Conservation (phyloP, 2,329 filamentous ascomycete genomes). For the Incumbomyces lentus region DNA sequence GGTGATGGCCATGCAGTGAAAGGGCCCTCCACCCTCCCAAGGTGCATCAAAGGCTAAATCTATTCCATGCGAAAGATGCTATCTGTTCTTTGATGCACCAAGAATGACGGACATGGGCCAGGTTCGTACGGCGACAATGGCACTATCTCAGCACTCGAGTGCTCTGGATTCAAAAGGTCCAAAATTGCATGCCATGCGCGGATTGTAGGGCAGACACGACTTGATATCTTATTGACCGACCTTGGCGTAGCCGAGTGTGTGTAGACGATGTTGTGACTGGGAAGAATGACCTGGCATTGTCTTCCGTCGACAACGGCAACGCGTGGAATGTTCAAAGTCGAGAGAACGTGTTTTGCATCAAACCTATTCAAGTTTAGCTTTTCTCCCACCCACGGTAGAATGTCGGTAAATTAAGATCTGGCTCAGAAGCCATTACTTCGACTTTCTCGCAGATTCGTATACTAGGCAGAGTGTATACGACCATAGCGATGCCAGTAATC, state of each 20-base stretch:
- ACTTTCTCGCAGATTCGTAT: too few relatives aligned
- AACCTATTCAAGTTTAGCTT: too few relatives aligned
- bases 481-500: too few relatives aligned
- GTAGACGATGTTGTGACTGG: neutral
- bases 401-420: too few relatives aligned
- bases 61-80: constrained; percentile 1
- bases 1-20: neutral
- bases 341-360: neutral
- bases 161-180: too few relatives aligned
- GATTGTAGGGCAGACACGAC: too few relatives aligned
- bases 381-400: too few relatives aligned
- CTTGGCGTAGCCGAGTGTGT: neutral
- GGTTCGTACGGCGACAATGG: too few relatives aligned
- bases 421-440: too few relatives aligned
- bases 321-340: constrained; percentile 1
- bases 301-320: neutral
- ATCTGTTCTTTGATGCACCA: neutral
- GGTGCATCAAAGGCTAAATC: neutral
- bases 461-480: too few relatives aligned
- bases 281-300: neutral
- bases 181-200: neutral
- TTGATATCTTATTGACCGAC: too few relatives aligned
- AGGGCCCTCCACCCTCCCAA: constrained; percentile 4
- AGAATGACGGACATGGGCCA: neutral
- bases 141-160: too few relatives aligned